Evolutionary conservation across 331 rosid genomes (phyloP), one percentile per base, ranked within the genome.

Genomic region (Quercus tomentella): DNA sequence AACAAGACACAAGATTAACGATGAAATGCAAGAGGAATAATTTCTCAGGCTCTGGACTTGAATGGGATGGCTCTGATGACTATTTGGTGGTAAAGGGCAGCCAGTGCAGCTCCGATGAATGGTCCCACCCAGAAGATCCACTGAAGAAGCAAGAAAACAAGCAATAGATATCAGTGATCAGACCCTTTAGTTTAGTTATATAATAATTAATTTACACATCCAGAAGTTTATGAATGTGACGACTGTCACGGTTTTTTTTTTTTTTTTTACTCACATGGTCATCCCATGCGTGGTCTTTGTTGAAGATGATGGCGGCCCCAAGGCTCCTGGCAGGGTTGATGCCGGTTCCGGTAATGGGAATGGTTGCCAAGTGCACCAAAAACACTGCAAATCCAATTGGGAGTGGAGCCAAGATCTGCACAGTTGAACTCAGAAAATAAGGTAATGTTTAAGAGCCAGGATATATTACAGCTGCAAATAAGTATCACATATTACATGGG

Each of bases 281-380:
- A 51, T 78, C 79, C 88, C 88, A 85, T 5, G 88, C 85, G 37
- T 56, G 85, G 18, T 65, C 83, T 66, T 71, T 78, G 85, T 85
- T 78, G 83, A 52, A 85, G 56, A 85, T 70, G 79, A 85, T 55
- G 72, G 83, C 88, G 16, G 88, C 88, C 1, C 88, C 88, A 7
- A 85, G 85, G 75, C 88, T 85, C 85, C 88, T 74, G 28, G 85
- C 85, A 9, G 85, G 85, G 82, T 84, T 84, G 82, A 84, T 84
- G 76, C 87, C 87, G 0, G 87, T 80, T 58, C 87, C 87, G 0
- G 84, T 84, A 37, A 84, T 80, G 57, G 87, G 87, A 21, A 84
- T 84, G 75, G 87, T 84, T 30, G 87, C 87, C 82, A 84, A 73
- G 79, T 80, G 84, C 37, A 84, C 87, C 77, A 84, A 52, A 30